Percentiles rank a stretch among this genome's conserved stretches.
These are phyloP conservation scores for Tylopilus rubrobrunneus DNA, from an alignment of 768 basidiomycete genomes.

Conservation along the genomic window DNA sequence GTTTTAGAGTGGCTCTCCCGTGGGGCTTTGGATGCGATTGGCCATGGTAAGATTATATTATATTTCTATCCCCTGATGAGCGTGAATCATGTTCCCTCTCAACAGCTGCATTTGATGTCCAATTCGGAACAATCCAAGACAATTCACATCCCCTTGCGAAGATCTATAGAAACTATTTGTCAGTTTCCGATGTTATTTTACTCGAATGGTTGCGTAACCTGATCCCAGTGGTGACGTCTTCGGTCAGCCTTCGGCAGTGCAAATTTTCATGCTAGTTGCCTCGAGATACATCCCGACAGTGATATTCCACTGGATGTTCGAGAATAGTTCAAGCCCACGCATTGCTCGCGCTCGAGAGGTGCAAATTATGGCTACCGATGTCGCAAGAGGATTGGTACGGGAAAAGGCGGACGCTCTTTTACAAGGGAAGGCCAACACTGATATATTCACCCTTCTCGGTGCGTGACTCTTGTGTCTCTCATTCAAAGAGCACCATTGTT, in stretches of 20 bases:
- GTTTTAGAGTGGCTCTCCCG: conserved; percentile 32
- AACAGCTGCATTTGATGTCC: conserved; percentile 43
- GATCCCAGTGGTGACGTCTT: conserved; percentile 7
- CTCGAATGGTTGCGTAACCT: not conserved
- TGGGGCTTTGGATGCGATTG: conserved; percentile 47
- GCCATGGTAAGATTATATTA: conserved; percentile 35
- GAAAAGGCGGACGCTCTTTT: conserved; percentile 8
- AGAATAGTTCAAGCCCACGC: not conserved
- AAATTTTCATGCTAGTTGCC: conserved; percentile 7
- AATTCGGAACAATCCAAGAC: conserved; percentile 2
- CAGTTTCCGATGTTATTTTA: not conserved
- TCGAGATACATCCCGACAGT: conserved; percentile 3
- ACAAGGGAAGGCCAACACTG: conserved; percentile 8
- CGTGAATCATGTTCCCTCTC: not conserved
- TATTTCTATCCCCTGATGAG: not conserved
- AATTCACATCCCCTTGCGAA: conserved; percentile 1
- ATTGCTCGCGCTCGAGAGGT: not conserved
- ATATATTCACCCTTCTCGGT: conserved; percentile 36
- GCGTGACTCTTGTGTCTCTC: not conserved
- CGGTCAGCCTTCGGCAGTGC: conserved; percentile 2
- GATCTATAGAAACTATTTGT: conserved; percentile 8
- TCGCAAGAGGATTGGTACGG: conserved; percentile 4
- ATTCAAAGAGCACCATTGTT: not conserved
- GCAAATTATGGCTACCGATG: not conserved
- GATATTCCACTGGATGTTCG: conserved; percentile 1